These are phyloP conservation scores for Fusarium sp. DNA, from an alignment of 2,329 filamentous ascomycete species.

Conservation along the genomic window DNA sequence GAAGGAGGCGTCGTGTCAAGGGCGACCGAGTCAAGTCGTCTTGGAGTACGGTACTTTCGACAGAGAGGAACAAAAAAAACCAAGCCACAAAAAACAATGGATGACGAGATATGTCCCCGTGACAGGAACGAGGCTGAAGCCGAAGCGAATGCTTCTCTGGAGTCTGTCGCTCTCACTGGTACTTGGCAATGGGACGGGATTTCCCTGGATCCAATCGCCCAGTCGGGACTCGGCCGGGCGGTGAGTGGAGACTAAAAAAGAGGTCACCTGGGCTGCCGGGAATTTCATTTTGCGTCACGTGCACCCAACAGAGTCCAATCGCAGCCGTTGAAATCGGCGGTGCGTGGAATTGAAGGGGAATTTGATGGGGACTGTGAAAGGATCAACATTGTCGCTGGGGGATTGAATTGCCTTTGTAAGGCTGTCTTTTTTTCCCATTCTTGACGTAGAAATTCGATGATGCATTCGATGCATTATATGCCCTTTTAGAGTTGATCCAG, in stretches of 20 bases:
- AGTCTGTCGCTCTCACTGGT: constrained; percentile 23
- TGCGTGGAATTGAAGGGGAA: not conserved
- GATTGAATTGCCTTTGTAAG: not conserved
- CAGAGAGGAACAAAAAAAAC: not conserved
- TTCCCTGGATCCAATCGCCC: constrained; percentile 23
- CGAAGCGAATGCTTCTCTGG: constrained; percentile 25
- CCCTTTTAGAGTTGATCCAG: not conserved
- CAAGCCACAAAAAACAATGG: not conserved
- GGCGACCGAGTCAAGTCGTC: not conserved
- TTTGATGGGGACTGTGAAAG: not conserved
- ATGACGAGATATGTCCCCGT: constrained; percentile 16
- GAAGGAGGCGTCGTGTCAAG: not conserved
- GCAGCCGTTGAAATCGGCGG: not conserved
- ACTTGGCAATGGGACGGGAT: constrained; percentile 12
- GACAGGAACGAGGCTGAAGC: constrained; percentile 25
- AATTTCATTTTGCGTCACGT: constrained; percentile 42
- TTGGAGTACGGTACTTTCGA: not conserved
- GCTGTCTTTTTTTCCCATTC: not conserved
- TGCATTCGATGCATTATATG: not conserved
- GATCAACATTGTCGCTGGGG: not conserved
- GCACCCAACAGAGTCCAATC: constrained; percentile 3
- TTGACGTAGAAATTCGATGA: not conserved
- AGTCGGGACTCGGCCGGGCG: constrained; percentile 41
- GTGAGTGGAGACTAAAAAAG: constrained; percentile 39
- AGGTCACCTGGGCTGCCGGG: constrained; percentile 41